Conservation (phyloP, 805 yeast species). For the Kuraishia capsulata region DNA sequence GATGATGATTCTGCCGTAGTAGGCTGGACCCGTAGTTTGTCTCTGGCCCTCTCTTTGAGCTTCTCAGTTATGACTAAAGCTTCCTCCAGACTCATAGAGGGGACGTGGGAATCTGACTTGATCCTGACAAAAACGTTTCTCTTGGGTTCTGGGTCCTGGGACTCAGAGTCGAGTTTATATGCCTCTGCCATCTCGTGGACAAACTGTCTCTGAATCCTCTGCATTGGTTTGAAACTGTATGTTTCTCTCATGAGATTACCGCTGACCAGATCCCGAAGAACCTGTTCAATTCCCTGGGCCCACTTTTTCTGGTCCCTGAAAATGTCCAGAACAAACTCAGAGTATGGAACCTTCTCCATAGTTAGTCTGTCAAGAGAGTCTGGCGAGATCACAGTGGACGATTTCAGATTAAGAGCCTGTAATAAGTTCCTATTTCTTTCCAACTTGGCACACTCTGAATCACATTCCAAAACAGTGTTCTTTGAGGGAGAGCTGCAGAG, state of each 20-base stretch:
- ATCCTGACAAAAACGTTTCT: constrained; percentile 58
- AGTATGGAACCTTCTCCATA: constrained; percentile 20
- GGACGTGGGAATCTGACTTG: constrained; percentile 22
- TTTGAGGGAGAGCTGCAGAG: constrained; percentile 42
- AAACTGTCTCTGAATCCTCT: constrained; percentile 55
- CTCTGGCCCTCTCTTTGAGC: constrained; percentile 13
- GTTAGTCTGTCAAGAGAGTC: constrained; percentile 6
- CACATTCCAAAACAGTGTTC: constrained; percentile 46
- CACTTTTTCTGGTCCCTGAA: constrained; percentile 52
- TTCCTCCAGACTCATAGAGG: constrained; percentile 36
- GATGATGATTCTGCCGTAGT: constrained; percentile 17
- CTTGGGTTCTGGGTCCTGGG: constrained; percentile 77
- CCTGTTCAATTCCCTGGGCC: constrained; percentile 57
- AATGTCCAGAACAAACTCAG: constrained; percentile 34
- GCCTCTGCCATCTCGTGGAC: constrained; percentile 58
- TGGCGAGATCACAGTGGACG: constrained; percentile 4
- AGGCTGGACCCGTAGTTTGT: constrained; percentile 18
- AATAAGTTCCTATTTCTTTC: constrained; percentile 54
- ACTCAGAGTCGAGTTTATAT: constrained; percentile 52
- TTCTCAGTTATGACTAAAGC: constrained; percentile 27
- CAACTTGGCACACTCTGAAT: constrained; percentile 54
- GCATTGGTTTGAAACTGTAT: constrained; percentile 69
- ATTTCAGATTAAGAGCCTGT: constrained; percentile 46
- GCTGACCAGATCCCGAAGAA: constrained; percentile 39
- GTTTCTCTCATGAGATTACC: constrained; percentile 26